These are phyloP conservation scores for Cystobasidiaceae sp. DNA, from an alignment of 1,284 basidiomycete genomes.

Conservation along the genomic window DNA sequence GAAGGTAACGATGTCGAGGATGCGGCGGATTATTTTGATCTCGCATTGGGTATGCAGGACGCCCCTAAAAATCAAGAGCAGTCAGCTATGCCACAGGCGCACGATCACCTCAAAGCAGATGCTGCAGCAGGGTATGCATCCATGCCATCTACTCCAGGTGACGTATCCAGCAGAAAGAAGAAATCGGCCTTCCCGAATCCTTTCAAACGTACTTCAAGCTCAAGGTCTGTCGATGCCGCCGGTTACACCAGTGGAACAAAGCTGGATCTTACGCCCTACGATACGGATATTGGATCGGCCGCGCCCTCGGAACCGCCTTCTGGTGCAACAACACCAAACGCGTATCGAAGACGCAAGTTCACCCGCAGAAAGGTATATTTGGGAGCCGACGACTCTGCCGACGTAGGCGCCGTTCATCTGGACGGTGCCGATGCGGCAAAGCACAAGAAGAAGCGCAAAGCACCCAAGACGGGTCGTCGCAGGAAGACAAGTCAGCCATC, in stretches of 20 bases:
- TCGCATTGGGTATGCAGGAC: conserved; percentile 18
- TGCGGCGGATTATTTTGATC: conserved; percentile 16
- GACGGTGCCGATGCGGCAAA: conserved; percentile 30
- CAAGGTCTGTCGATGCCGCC: conserved; percentile 12
- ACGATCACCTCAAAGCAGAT: not conserved
- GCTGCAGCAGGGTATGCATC: not conserved
- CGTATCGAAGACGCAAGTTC: conserved; percentile 22
- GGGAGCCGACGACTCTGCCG: conserved; percentile 31
- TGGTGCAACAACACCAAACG: conserved; percentile 9
- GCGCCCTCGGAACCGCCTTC: conserved; percentile 6
- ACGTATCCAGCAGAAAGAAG: conserved; percentile 1
- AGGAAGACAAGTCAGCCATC: conserved; percentile 8
- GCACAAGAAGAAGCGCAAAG: conserved; percentile 45
- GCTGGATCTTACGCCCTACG: not conserved
- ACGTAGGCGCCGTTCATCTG: conserved; percentile 31
- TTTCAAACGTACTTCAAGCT: conserved; percentile 15
- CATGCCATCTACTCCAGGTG: conserved; percentile 5
- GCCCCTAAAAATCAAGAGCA: not conserved
- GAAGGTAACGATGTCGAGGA: conserved; percentile 1
- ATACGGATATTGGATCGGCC: conserved; percentile 21
- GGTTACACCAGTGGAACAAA: not conserved
- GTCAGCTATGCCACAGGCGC: not conserved
- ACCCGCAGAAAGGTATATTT: conserved; percentile 17
- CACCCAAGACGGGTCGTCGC: conserved; percentile 31
- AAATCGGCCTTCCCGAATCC: conserved; percentile 1